Evolutionary conservation across 306 rosid species (phyloP), one percentile per base, ranked within the genome.

Genomic region (Vicia faba): DNA sequence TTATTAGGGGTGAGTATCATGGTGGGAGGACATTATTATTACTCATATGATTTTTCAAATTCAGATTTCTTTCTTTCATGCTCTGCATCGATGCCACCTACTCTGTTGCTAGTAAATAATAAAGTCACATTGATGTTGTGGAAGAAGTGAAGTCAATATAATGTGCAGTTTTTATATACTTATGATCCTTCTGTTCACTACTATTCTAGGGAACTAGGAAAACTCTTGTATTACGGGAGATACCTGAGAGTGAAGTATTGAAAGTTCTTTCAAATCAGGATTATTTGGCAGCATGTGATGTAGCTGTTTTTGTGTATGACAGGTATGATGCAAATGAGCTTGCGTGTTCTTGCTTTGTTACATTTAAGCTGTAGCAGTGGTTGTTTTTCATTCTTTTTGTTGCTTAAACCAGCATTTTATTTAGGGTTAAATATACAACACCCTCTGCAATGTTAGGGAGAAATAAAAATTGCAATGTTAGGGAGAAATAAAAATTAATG

Each of bases 301-400:
- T 86, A 54, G 97, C 97, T 75, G 84, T 86, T 70, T 93, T 93
- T 62, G 95, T 93, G 72, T 85, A 84, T 77, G 96, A 89, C 83
- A 77, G 93, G 98, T 93, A 79, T 53, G 72, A 64, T 50, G 68
- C 65, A 12, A 74, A 63, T 62, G 48, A 51, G 14, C 23, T 49
- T 43, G 41, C 10, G 50, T 2, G 28, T 25, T 63, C 11, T 31
- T 69, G 44, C 55, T 54, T 54, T 74, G 29, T 6, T 69, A 25
- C 60, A 40, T 71, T 65, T 66, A 61, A 25, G 16, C 18, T 44
- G 8, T 64, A 39, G 40, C 61, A 69, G 12, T 70, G 45, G 33
- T 61, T 63, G 80, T 45, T 69, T 74, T 63, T 70, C 44, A 68
- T 51, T 35, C 54, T 36, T 68, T 48, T 48, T 7, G 46, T 57